A percentile compares a stretch with the other conserved stretches of the same genome.
These are phyloP conservation scores for Odonthalia washingtoniensis DNA, from an alignment of 31 red algal genomes.

Conservation along the genomic window DNA sequence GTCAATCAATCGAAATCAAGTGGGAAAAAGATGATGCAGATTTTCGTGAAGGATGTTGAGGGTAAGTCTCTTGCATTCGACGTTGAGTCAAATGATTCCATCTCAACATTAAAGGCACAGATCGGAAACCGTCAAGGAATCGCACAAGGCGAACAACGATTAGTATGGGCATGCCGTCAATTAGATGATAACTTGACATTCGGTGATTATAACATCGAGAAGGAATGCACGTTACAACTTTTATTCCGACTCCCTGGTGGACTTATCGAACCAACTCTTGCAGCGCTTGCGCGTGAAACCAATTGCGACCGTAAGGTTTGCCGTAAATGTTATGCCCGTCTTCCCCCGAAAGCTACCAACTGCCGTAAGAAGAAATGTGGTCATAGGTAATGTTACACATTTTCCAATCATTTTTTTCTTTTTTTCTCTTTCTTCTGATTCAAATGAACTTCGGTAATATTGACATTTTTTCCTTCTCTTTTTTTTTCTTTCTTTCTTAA, in stretches of 20 bases:
- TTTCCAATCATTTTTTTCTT: constrained; percentile 15
- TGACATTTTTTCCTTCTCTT: not conserved
- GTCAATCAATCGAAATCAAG: too few species aligned
- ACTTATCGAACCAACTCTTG: constrained; percentile 98
- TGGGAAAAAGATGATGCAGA: constrained; percentile 65
- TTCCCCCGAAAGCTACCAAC: constrained; percentile 90
- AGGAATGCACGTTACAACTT: constrained; percentile 98
- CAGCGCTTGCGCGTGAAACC: constrained; percentile 91
- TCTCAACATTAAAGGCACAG: constrained; percentile 98
- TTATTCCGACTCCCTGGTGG: constrained; percentile 97
- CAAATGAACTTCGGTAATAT: not conserved
- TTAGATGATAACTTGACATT: constrained; percentile 97
- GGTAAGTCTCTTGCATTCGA: constrained; percentile 97
- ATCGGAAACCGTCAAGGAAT: constrained; percentile 98
- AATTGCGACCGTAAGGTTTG: constrained; percentile 99
- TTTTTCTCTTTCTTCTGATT: not conserved
- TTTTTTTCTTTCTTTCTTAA: not conserved
- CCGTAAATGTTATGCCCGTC: constrained; percentile 98
- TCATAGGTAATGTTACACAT: constrained; percentile 68
- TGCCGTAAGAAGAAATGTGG: constrained; percentile 99
- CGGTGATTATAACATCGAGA: constrained; percentile 99
- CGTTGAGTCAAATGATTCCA: constrained; percentile 97
- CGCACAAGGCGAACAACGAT: constrained; percentile 95
- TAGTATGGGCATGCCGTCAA: constrained; percentile 97
- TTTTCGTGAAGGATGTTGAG: constrained; percentile 77